A percentile compares a stretch with the other conserved stretches of the same genome.
Conservation (phyloP, 768 basidiomycete species). For the Cystobasidium ongulense region DNA sequence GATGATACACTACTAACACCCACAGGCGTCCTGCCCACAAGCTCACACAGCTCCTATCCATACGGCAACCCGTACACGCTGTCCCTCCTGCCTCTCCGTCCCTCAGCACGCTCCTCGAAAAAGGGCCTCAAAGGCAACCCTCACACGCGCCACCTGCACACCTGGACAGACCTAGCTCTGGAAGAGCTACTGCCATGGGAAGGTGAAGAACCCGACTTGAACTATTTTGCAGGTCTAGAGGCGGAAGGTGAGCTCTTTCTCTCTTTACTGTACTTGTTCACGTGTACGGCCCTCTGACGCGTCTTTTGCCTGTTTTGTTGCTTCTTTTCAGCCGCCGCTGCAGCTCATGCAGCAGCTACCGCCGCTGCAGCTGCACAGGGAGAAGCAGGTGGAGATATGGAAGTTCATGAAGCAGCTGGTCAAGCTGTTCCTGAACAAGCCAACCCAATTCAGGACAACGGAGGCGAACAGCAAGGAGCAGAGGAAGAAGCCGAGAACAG, state of each 20-base stretch:
- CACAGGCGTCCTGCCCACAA: conserved; percentile 36
- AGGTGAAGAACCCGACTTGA: conserved; percentile 30
- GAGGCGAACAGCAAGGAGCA: not conserved
- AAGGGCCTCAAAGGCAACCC: conserved; percentile 27
- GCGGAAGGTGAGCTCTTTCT: conserved; percentile 12
- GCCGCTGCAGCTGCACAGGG: conserved; percentile 16
- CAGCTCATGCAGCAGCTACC: conserved; percentile 27
- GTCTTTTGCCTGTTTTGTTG: not conserved
- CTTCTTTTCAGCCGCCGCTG: conserved; percentile 22
- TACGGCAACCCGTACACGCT: conserved; percentile 41
- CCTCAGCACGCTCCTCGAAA: conserved; percentile 25
- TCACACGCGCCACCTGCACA: conserved; percentile 30
- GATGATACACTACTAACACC: not conserved
- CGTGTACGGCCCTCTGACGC: not conserved
- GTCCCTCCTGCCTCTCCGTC: not conserved
- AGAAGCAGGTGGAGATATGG: not conserved
- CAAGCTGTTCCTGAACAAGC: not conserved
- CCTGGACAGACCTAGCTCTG: conserved; percentile 25
- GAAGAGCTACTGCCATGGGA: conserved; percentile 27
- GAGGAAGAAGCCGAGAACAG: conserved; percentile 1
- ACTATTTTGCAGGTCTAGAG: conserved; percentile 27
- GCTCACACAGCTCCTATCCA: conserved; percentile 39
- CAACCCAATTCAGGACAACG: not conserved
- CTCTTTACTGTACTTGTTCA: no score
- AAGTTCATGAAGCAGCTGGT: not conserved